Percentiles rank a stretch among this genome's conserved stretches.
These are phyloP conservation scores for Eucalyptus regnans DNA, from an alignment of 345 rosid species.

Conservation along the genomic window DNA sequence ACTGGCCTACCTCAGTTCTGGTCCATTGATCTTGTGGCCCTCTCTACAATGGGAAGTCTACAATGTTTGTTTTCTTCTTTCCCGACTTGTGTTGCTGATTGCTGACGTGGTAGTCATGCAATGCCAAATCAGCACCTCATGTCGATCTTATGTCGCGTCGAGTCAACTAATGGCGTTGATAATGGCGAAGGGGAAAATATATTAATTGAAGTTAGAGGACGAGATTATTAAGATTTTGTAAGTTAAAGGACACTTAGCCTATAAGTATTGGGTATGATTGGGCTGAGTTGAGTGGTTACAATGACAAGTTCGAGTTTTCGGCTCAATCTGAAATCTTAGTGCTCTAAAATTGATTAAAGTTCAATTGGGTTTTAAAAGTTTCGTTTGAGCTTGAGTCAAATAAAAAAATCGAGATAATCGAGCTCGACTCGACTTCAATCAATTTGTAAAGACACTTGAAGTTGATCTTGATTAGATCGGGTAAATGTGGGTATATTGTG, in stretches of 20 bases:
- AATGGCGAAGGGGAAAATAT: not conserved
- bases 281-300: no score
- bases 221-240: not conserved
- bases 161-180: not conserved
- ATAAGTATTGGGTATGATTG: not conserved
- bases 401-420: not conserved
- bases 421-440: not conserved
- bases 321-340: accelerated
- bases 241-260: not conserved
- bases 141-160: not conserved
- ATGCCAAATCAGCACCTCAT: no score
- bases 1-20: not conserved
- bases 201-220: not conserved
- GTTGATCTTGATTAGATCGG: not conserved
- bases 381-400: accelerated
- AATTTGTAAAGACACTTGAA: not conserved
- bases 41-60: not conserved
- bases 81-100: not conserved
- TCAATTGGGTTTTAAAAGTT: not conserved
- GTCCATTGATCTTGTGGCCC: not conserved
- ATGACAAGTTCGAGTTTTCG: not conserved
- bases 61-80: not conserved
- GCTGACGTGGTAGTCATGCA: not conserved
- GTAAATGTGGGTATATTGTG: not conserved
- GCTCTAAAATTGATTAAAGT: not conserved